phyloP scores from a whole-genome alignment of 2,329 filamentous ascomycete genomes.

The Diaporthe vexans region DNA sequence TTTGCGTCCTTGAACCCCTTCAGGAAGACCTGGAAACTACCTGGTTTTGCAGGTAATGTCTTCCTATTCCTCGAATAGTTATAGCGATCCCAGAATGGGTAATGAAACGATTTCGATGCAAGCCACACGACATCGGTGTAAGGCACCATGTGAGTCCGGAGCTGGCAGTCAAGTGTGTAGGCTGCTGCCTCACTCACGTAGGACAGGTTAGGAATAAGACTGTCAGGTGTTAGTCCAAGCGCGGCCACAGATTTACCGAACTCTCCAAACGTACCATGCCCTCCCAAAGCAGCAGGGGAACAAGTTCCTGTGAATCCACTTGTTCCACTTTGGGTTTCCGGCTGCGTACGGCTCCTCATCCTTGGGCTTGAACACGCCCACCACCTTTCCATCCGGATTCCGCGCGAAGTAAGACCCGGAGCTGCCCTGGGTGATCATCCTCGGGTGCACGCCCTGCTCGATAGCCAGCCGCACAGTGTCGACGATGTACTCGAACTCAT shows the following conservation, averaged over 20 bases:
- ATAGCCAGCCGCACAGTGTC: slow-evolving; percentile 94
- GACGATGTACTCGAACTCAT: slow-evolving; percentile 88
- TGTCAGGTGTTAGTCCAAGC: slow-evolving; percentile 46
- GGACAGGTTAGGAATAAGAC: slow-evolving; percentile 94
- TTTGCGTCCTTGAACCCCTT: slow-evolving; percentile 98
- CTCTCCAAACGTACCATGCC: slow-evolving; percentile 72
- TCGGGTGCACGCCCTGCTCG: slow-evolving; percentile 90
- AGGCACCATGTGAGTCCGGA: slow-evolving; percentile 92
- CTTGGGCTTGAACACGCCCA: slow-evolving; percentile 98
- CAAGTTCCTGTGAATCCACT: slow-evolving; percentile 98
- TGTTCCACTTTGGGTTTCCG: slow-evolving; percentile 98
- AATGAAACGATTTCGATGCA: slow-evolving; percentile 97
- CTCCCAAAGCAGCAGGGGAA: slow-evolving; percentile 98
- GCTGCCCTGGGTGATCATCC: slow-evolving; percentile 96
- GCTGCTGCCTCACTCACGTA: slow-evolving; percentile 98
- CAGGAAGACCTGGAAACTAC: slow-evolving; percentile 97
- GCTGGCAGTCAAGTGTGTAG: slow-evolving; percentile 91
- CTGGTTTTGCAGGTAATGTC: slow-evolving; percentile 87
- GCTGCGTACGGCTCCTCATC: slow-evolving; percentile 98
- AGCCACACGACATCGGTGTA: slow-evolving; percentile 96
- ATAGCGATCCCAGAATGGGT: slow-evolving; percentile 96
- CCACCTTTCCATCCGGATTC: slow-evolving; percentile 91
- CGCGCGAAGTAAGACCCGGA: slow-evolving; percentile 98
- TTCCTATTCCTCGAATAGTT: slow-evolving; percentile 91
- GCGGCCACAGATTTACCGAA: not conserved